Evolutionary conservation across 352 stramenopile species (phyloP).

Genomic region (Pythium brachiatum): DNA sequence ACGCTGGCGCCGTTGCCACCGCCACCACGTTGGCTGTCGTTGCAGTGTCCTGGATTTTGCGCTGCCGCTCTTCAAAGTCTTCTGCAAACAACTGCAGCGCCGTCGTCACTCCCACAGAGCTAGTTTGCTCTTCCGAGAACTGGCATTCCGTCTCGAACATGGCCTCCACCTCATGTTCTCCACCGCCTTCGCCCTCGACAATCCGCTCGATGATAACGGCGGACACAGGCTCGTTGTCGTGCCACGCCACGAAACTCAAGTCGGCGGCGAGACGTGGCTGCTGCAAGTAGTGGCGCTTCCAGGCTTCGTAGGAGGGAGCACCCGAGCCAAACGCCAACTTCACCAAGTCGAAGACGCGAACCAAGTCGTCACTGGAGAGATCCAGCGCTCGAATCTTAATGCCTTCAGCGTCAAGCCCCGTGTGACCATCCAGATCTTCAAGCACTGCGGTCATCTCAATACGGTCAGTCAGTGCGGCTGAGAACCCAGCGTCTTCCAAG

Average conservation of each 20-base stretch:
- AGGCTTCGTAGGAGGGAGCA: constrained; percentile 9
- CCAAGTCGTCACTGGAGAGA: background rate
- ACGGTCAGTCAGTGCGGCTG: background rate
- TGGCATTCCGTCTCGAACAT: background rate
- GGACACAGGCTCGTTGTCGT: background rate
- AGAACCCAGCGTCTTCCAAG: constrained; percentile 2
- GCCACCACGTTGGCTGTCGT: background rate
- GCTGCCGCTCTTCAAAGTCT: background rate
- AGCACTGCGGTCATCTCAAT: constrained; percentile 10
- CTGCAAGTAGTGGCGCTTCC: constrained; percentile 22
- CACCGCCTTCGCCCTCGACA: constrained; percentile 12
- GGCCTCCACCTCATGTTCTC: background rate
- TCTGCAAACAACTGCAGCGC: background rate
- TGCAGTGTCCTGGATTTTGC: background rate
- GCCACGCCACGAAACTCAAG: constrained; percentile 19
- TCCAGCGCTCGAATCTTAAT: constrained; percentile 2
- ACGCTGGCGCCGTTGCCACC: background rate
- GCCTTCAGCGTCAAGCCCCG: background rate
- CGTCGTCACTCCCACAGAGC: background rate
- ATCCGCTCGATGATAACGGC: constrained; percentile 3
- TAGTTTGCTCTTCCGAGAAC: background rate
- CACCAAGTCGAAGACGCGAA: constrained; percentile 14
- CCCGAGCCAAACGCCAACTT: constrained; percentile 14
- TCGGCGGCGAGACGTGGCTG: constrained; percentile 19
- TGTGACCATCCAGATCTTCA: background rate